Base-by-base conservation (phyloP, 768 basidiomycete genomes). In the Russula abietina region DNA sequence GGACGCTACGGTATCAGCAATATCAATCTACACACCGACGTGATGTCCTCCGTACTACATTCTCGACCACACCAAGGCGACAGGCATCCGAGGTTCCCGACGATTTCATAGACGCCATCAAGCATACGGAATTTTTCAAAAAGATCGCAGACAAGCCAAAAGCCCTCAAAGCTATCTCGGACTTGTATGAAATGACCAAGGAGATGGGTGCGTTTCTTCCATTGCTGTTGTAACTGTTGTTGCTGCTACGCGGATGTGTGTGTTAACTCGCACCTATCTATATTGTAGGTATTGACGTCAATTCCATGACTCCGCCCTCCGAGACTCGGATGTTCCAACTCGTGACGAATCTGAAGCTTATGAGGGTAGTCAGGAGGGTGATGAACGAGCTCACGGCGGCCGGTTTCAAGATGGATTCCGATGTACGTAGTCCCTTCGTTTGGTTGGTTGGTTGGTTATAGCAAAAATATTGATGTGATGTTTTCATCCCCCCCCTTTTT, bases 351-450 rank as follows among this genome's bases (percentile, higher is more conserved):
- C 68, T 80, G 1, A 82, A 82, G 61, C 85, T 88, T 62, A 75
- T 80, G 59, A 75, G 72, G 46, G 80, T 78, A 28, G 76, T 79
- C 33, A 75, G 75, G 65, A 73, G 73, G 45, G 74, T 86, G 7
- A 73, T 76, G 55, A 76, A 76, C 16, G 83, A 82, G 60, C 70
- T 88, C 64, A 69, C 80, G 56, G 83, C 82, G 38, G 83, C 84
- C 24, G 87, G 85, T 6, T 70, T 89, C n/a, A 81, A 87, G 69
- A 59, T 85, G 39, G 72, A 71, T 39, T 80, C 82, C 52, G 78
- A 82, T 73, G 86, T 86, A 66, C 58, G 78, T 67, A 65, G n/a
- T 30, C 24, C 36, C 19, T 33, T 36, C 4, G n/a, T 38, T 60
- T 7, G 62, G 48, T 45, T 33, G 22, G 16, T n/a, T n/a, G n/a